Conservation (phyloP, 768 basidiomycete species). For the Pisolithus microcarpus region DNA sequence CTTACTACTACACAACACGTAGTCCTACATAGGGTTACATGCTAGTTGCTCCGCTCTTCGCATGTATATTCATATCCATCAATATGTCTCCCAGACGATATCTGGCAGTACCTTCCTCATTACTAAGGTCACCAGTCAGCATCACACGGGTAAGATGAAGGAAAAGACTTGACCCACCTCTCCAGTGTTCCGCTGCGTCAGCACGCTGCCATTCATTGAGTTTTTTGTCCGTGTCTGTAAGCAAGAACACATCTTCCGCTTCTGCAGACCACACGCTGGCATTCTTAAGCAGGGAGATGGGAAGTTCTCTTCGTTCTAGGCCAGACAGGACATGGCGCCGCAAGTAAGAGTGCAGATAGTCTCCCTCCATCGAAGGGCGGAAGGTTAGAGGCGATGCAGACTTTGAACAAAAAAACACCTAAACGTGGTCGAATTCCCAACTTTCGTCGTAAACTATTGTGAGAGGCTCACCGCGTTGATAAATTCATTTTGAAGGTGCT, state of each 20-base stretch:
- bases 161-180: conserved; percentile 36
- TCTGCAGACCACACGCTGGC: conserved; percentile 9
- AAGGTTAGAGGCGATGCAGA: conserved; percentile 49
- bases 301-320: conserved; percentile 48
- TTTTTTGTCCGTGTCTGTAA: conserved; percentile 58
- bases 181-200: conserved; percentile 71
- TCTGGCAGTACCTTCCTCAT: conserved; percentile 76
- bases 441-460: background rate
- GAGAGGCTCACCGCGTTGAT: conserved; percentile 61
- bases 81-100: conserved; percentile 74
- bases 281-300: conserved; percentile 35
- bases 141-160: conserved; percentile 2
- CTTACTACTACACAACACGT: no score
- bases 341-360: conserved; percentile 64
- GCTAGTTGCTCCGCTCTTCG: no score
- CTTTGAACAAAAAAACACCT: conserved; percentile 82
- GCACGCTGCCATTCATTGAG: conserved; percentile 60
- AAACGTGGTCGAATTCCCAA: background rate
- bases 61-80: conserved; percentile 10
- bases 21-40: no score
- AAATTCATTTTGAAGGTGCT: conserved; percentile 45
- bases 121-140: conserved; percentile 32
- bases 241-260: conserved; percentile 40
- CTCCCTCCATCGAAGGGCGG: conserved; percentile 44
- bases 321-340: conserved; percentile 52